phyloP scores from a whole-genome alignment of 2,329 filamentous ascomycete species.

The Hymenoscyphus linearis region DNA sequence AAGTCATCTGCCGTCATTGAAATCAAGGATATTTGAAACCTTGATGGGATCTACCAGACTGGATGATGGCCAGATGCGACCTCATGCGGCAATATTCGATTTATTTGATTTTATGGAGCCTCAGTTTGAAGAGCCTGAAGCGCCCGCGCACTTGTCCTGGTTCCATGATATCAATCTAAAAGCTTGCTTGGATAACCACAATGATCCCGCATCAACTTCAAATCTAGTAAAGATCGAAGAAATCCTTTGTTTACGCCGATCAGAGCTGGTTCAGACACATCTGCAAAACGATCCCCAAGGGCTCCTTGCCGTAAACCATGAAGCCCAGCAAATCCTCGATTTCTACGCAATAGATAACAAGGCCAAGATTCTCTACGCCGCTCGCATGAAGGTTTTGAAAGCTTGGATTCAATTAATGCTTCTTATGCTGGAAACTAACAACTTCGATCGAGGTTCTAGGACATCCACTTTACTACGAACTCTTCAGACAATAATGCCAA shows the following conservation, averaged over 20 bases:
- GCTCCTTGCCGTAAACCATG: slow-evolving; percentile 45
- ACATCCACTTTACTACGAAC: slow-evolving; percentile 79
- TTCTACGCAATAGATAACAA: slow-evolving; percentile 61
- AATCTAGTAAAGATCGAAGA: slow-evolving; percentile 68
- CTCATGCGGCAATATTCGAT: slow-evolving; percentile 76
- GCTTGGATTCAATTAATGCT: slow-evolving; percentile 83
- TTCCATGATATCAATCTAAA: slow-evolving; percentile 64
- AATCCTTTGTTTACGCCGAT: slow-evolving; percentile 64
- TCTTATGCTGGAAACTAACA: slow-evolving; percentile 76
- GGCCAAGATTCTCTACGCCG: slow-evolving; percentile 45
- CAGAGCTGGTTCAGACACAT: slow-evolving; percentile 50
- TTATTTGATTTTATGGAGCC: slow-evolving; percentile 85
- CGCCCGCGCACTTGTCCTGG: slow-evolving; percentile 50
- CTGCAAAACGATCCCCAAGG: slow-evolving; percentile 47
- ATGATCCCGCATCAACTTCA: slow-evolving; percentile 54
- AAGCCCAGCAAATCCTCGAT: slow-evolving; percentile 55
- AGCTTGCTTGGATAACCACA: slow-evolving; percentile 56
- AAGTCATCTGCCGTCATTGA: slow-evolving; percentile 63
- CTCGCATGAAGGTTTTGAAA: slow-evolving; percentile 62
- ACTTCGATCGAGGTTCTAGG: slow-evolving; percentile 67
- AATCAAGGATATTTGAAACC: slow-evolving; percentile 62
- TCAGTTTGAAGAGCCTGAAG: slow-evolving; percentile 42
- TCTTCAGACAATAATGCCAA: slow-evolving; percentile 81
- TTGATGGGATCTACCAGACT: slow-evolving; percentile 72
- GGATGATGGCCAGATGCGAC: slow-evolving; percentile 55